These are phyloP conservation scores for Argentina anserina DNA, from an alignment of 306 rosid species.

Conservation along the genomic window DNA sequence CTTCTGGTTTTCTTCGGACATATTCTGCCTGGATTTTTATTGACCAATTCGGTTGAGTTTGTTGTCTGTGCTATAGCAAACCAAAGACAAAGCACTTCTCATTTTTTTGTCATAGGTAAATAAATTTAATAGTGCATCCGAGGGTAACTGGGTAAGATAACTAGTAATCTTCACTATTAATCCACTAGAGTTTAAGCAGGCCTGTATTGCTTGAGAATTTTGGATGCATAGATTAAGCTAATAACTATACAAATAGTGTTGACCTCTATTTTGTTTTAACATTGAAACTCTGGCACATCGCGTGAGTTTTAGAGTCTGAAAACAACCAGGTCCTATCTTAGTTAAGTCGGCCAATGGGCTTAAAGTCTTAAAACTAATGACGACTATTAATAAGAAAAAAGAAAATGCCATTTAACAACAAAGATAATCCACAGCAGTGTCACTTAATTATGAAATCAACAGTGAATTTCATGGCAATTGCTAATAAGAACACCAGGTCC, in stretches of 20 bases:
- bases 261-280: not conserved
- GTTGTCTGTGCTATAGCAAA: not conserved
- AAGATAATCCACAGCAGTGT: not conserved
- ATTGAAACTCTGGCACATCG: not conserved
- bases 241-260: not conserved
- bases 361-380: not conserved
- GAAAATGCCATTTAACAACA: not conserved
- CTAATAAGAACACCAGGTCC: not conserved
- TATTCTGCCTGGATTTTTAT: not conserved
- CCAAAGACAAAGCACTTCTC: not conserved
- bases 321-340: not conserved
- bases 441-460: not conserved
- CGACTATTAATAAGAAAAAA: not conserved
- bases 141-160: no score
- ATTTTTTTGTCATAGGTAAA: not conserved
- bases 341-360: not conserved
- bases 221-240: not conserved
- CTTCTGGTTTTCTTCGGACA: no score
- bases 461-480: constrained; percentile 20
- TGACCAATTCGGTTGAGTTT: not conserved
- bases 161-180: no score
- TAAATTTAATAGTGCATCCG: not conserved
- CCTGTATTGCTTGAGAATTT: not conserved
- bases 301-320: not conserved
- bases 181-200: not conserved